These are phyloP conservation scores for Lachnellula suecica DNA, from an alignment of 2,329 filamentous ascomycete genomes.

Conservation along the genomic window DNA sequence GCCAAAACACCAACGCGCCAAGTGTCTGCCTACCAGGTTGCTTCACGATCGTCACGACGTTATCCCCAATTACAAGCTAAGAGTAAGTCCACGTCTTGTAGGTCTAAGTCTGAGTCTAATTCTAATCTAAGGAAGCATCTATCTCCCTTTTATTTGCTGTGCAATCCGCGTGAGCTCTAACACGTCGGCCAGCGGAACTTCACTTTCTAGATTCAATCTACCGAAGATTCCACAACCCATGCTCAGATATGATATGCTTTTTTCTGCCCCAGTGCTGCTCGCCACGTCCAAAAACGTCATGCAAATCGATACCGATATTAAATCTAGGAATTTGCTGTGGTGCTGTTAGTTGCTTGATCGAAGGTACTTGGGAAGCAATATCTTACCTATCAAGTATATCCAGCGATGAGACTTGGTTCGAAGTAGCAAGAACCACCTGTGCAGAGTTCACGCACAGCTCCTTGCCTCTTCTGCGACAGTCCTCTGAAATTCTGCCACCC, in stretches of 20 bases:
- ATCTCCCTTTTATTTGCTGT: constrained; percentile 7
- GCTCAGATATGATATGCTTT: constrained; percentile 8
- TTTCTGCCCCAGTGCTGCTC: constrained; percentile 1
- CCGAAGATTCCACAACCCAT: constrained; percentile 8
- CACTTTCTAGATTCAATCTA: constrained; percentile 5
- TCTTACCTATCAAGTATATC: constrained; percentile 7
- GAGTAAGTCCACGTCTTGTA: no score
- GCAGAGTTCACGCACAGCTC: constrained; percentile 7
- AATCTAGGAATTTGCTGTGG: constrained; percentile 5
- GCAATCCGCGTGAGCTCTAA: constrained; percentile 6
- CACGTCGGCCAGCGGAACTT: constrained; percentile 7
- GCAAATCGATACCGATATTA: constrained; percentile 7
- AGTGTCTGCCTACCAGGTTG: no score
- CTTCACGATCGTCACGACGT: no score
- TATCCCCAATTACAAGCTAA: no score
- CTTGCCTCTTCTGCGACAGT: constrained; percentile 2
- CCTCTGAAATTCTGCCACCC: neutral
- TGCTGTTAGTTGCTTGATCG: neutral
- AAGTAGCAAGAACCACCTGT: constrained; percentile 3
- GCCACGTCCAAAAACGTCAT: constrained; percentile 6
- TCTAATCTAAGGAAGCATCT: no score
- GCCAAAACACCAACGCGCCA: no score
- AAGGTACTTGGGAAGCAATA: neutral
- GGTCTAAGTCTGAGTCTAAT: no score
- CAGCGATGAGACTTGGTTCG: constrained; percentile 3